These are phyloP conservation scores for Abelmoschus esculentus DNA, from an alignment of 345 rosid species.

Conservation along the genomic window DNA sequence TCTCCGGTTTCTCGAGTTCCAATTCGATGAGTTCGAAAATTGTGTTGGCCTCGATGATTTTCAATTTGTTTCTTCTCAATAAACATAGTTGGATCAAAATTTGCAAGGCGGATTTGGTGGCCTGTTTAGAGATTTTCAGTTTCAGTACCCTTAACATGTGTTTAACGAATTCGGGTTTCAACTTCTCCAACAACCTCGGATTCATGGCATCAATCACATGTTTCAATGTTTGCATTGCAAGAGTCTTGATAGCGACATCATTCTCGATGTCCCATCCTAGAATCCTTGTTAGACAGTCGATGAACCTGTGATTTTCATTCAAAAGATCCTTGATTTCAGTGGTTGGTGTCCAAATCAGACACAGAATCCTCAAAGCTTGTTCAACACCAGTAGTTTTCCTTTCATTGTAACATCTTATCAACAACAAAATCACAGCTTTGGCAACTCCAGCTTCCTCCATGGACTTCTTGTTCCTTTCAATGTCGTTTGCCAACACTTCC, in stretches of 20 bases:
- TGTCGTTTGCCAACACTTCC: slow-evolving; percentile 25
- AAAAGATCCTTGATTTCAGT: slow-evolving; percentile 23
- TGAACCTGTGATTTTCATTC: slow-evolving; percentile 21
- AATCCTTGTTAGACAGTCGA: slow-evolving; percentile 36
- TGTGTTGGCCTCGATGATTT: slow-evolving; percentile 34
- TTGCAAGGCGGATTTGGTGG: slow-evolving; percentile 29
- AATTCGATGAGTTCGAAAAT: slow-evolving; percentile 40
- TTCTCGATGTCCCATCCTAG: neutral
- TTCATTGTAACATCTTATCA: slow-evolving; percentile 18
- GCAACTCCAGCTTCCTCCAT: slow-evolving; percentile 29
- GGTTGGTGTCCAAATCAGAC: slow-evolving; percentile 23
- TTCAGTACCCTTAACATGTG: slow-evolving; percentile 17
- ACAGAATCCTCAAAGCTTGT: slow-evolving; percentile 30
- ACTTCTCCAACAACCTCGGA: slow-evolving; percentile 16
- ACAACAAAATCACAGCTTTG: slow-evolving; percentile 20
- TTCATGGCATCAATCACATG: slow-evolving; percentile 12
- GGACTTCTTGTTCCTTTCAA: slow-evolving; percentile 25
- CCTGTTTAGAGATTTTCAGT: slow-evolving; percentile 23
- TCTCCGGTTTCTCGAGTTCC: slow-evolving; percentile 40
- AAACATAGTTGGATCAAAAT: slow-evolving; percentile 26
- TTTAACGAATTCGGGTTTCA: slow-evolving; percentile 27
- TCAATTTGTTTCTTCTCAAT: slow-evolving; percentile 33
- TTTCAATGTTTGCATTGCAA: slow-evolving; percentile 24
- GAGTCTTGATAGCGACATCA: slow-evolving; percentile 13
- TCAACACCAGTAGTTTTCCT: slow-evolving; percentile 17